Evolutionary conservation across 768 basidiomycete species (phyloP).

Genomic region (Dacryopinax spathularia): DNA sequence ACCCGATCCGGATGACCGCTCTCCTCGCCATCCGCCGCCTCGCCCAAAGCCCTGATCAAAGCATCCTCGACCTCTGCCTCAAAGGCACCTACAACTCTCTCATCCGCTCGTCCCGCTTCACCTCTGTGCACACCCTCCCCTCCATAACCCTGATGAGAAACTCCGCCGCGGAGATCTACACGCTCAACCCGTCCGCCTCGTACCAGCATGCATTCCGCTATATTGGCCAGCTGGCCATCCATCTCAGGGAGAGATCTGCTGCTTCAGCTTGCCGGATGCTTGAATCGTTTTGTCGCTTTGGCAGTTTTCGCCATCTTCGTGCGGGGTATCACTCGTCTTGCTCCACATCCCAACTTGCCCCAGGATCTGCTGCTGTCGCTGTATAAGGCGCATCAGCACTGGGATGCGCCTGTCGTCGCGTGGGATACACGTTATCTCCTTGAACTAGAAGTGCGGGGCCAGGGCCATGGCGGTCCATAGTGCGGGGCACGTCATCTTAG

Average conservation of each 20-base stretch:
- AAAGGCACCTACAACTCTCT: constrained; percentile 88
- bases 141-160: constrained; percentile 96
- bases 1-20: constrained; percentile 68
- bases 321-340: no score
- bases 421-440: neutral
- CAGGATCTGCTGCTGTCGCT: no score
- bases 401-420: no score
- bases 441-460: neutral
- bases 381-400: no score
- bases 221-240: constrained; percentile 87
- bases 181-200: constrained; percentile 51
- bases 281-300: no score
- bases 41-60: constrained; percentile 60
- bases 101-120: constrained; percentile 69
- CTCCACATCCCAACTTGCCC: no score
- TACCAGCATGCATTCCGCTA: constrained; percentile 96
- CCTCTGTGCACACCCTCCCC: constrained; percentile 74
- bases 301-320: no score
- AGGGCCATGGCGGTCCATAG: neutral
- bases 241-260: constrained; percentile 79
- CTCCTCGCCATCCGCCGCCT: constrained; percentile 74
- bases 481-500: neutral
- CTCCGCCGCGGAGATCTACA: constrained; percentile 84
- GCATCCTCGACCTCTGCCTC: constrained; percentile 69
- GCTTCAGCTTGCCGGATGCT: no score